These are phyloP conservation scores for Ceratobasidium sp. DNA, from an alignment of 1,284 basidiomycete genomes.

Conservation along the genomic window DNA sequence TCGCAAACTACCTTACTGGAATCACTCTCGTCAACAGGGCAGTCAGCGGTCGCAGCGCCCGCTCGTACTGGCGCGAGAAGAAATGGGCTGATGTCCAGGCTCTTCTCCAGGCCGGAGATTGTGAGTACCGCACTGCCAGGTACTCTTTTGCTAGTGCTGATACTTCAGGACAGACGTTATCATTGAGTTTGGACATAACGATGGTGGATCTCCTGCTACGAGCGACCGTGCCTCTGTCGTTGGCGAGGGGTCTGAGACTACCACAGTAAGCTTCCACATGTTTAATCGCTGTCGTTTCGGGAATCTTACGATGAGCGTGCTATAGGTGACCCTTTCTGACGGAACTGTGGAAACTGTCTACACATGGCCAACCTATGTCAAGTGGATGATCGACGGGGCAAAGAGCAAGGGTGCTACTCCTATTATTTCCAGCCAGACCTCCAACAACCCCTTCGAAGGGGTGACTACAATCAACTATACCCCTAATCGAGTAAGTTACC, in stretches of 20 bases:
- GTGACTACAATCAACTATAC: constrained; percentile 55
- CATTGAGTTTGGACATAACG: constrained; percentile 48
- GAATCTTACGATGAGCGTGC: background rate
- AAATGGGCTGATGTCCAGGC: constrained; percentile 44
- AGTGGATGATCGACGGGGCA: constrained; percentile 47
- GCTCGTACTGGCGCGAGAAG: constrained; percentile 64
- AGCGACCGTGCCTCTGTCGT: constrained; percentile 31
- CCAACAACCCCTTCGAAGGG: constrained; percentile 62
- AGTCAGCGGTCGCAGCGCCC: constrained; percentile 63
- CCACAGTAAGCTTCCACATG: background rate
- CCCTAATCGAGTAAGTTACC: constrained; percentile 55
- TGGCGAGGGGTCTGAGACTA: constrained; percentile 24
- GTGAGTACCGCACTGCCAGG: constrained; percentile 4
- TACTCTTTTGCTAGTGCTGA: no score
- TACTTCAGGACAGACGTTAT: constrained; percentile 6
- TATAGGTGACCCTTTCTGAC: constrained; percentile 16
- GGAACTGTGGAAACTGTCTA: constrained; percentile 40
- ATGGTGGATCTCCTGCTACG: constrained; percentile 39
- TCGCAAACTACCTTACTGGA: constrained; percentile 59
- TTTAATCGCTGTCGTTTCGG: background rate
- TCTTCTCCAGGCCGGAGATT: constrained; percentile 44
- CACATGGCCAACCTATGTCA: constrained; percentile 41
- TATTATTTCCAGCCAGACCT: constrained; percentile 66
- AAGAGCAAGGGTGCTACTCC: constrained; percentile 63
- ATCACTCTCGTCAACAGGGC: constrained; percentile 64